Evolutionary conservation across 2,329 filamentous ascomycete genomes (phyloP).

Genomic region (Ilyonectria mors-panacis): DNA sequence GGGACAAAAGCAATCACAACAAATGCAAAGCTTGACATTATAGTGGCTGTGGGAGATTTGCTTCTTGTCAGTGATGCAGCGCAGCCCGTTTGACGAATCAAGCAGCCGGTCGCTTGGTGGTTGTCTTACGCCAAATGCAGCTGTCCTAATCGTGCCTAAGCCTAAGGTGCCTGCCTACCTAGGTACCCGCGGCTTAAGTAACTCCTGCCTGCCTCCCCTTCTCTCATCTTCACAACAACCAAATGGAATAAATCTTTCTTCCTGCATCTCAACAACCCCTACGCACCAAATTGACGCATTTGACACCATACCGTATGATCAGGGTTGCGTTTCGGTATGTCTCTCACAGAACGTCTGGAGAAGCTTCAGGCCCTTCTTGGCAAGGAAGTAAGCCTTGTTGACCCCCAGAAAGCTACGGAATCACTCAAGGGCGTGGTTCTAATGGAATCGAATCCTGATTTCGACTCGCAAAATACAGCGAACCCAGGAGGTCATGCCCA

Average conservation of each 20-base stretch:
- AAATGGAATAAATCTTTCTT: not conserved
- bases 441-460: not conserved
- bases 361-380: conserved; percentile 42
- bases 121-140: not conserved
- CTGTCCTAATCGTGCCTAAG: not conserved
- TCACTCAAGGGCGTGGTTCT: not conserved
- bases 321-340: conserved; percentile 31
- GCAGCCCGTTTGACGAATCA: not conserved
- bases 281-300: not conserved
- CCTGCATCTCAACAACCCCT: not conserved
- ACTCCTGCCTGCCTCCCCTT: not conserved
- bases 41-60: not conserved
- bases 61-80: too few relatives aligned
- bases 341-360: conserved; percentile 39
- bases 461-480: not conserved
- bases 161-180: not conserved
- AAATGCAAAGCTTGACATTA: not conserved
- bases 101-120: not conserved
- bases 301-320: not conserved
- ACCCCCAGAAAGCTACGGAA: conserved; percentile 19
- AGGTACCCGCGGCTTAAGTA: not conserved
- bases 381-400: conserved; percentile 36
- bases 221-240: not conserved
- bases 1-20: not conserved
- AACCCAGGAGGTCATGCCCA: not conserved